A percentile compares a stretch with the other conserved stretches of the same genome.
phyloP scores from a whole-genome alignment of 192 early-diverging fungal species.

The Backusella morwellensis region DNA sequence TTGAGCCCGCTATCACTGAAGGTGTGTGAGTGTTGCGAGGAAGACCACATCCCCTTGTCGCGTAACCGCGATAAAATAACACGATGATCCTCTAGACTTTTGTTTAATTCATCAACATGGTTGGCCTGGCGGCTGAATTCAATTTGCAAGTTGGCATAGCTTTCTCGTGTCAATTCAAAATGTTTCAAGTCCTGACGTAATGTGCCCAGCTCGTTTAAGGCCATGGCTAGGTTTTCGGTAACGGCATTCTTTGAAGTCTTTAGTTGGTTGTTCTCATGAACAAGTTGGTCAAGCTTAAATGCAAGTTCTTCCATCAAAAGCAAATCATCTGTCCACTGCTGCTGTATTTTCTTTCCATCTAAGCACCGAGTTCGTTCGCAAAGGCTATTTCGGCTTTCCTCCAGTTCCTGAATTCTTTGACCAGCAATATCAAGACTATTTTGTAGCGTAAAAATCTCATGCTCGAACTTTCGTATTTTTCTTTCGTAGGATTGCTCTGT shows the following conservation, averaged over 20 bases:
- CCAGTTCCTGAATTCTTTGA: slow-evolving; percentile 32
- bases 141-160: slow-evolving; percentile 28
- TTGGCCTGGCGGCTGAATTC: slow-evolving; percentile 26
- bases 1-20: slow-evolving; percentile 1
- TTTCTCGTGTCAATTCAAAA: slow-evolving; percentile 23
- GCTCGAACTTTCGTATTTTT: slow-evolving; percentile 16
- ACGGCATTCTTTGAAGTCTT: slow-evolving; percentile 24
- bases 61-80: slow-evolving; percentile 12
- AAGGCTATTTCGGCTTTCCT: slow-evolving; percentile 12
- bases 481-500: slow-evolving; percentile 13
- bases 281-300: slow-evolving; percentile 29
- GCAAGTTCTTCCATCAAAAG: neutral
- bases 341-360: slow-evolving; percentile 2
- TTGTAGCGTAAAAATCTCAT: slow-evolving; percentile 19
- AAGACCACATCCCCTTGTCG: slow-evolving; percentile 10
- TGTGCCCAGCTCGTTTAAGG: slow-evolving; percentile 18
- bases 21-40: neutral
- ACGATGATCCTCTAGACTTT: slow-evolving; percentile 40
- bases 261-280: slow-evolving; percentile 25
- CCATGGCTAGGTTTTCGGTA: slow-evolving; percentile 16
- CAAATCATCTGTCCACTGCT: slow-evolving; percentile 6
- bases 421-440: slow-evolving; percentile 26
- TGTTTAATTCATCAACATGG: slow-evolving; percentile 31
- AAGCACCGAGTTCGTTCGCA: neutral
- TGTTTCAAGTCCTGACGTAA: slow-evolving; percentile 26